A percentile compares a stretch with the other conserved stretches of the same genome.
Evolutionary conservation across 2,329 filamentous ascomycete species (phyloP).

Genomic region (Microsporum canis): DNA sequence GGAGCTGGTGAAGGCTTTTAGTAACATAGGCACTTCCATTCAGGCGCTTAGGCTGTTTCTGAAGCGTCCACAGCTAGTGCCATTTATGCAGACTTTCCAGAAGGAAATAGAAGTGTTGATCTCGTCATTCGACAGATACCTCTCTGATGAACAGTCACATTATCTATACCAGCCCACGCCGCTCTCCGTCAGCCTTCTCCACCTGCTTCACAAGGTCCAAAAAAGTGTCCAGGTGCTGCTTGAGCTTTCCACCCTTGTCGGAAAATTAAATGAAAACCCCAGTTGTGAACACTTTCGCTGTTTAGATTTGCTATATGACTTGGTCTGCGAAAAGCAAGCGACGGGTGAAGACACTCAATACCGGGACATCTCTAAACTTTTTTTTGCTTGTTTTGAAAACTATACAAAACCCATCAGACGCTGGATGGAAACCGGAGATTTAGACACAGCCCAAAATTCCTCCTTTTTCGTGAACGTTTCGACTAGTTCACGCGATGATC

Average conservation of each 20-base stretch:
- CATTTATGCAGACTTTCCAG: slow-evolving; percentile 61
- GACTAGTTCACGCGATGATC: slow-evolving; percentile 42
- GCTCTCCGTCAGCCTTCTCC: slow-evolving; percentile 55
- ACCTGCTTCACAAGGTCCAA: slow-evolving; percentile 48
- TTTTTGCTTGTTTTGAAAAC: slow-evolving; percentile 69
- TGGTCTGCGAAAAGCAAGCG: slow-evolving; percentile 58
- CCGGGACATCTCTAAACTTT: slow-evolving; percentile 53
- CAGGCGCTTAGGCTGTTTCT: slow-evolving; percentile 41
- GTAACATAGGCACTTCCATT: slow-evolving; percentile 39
- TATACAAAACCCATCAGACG: slow-evolving; percentile 68
- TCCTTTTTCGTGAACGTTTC: slow-evolving; percentile 64
- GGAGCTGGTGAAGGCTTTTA: slow-evolving; percentile 34
- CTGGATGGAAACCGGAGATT: slow-evolving; percentile 74
- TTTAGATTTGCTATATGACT: slow-evolving; percentile 65
- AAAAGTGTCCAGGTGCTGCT: slow-evolving; percentile 45
- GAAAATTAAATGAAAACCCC: slow-evolving; percentile 39
- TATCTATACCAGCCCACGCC: slow-evolving; percentile 46
- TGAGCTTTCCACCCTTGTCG: slow-evolving; percentile 51
- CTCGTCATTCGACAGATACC: slow-evolving; percentile 43
- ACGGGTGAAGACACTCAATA: slow-evolving; percentile 54
- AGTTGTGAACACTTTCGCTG: slow-evolving; percentile 53
- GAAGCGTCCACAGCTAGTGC: slow-evolving; percentile 36
- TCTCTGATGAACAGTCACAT: slow-evolving; percentile 50
- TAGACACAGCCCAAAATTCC: slow-evolving; percentile 50
- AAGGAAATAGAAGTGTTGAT: slow-evolving; percentile 50